Evolutionary conservation across 2,329 filamentous ascomycete species (phyloP), one percentile per base, ranked within the genome.

Genomic region (Triangularia verruculosa): DNA sequence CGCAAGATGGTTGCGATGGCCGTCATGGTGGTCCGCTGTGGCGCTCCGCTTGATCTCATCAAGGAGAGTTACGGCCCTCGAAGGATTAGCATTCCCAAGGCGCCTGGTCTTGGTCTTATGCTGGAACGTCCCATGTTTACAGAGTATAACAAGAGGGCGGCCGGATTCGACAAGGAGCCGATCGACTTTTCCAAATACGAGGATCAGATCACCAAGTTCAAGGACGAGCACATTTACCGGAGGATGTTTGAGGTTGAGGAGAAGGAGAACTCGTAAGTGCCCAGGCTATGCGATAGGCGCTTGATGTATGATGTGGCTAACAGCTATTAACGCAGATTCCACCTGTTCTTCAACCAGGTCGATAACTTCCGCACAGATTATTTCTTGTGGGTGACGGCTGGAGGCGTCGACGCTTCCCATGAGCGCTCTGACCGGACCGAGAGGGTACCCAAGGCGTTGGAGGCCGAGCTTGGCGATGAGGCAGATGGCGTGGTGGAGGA

Each of bases 1-100:
- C 89, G 95, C 72, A 99, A 98, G 79, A 98, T 99, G 95, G 92
- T 99, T 15, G 92, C 91, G 62, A 93, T 99, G 89, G 92, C 88
- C 8, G 87, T 92, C 32, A 82, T 99, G 65, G 82, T 94, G 5
- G 89, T 96, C 6, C 89, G 95, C 39, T 96, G 91, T 75, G 95
- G 92, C 58, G 89, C 89, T n/a, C 82, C 90, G 3, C 81, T 88
- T 3, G 79, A 85, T 11, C 86, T 90, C 27, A 91, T 99, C 69
- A 75, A 79, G 0, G 85, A 96, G 65, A 91, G 88, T 65, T 96
- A 96, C 75, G 86, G 85, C 1, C 74, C 82, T 5, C 83, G 86
- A 20, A 87, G 89, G 63, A 90, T 97, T 71, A 90, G 90, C 56
- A 97, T 99, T 62, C 95, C 95, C 61, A 98, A 98, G 78, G 95